Evolutionary conservation across 2,329 filamentous ascomycete genomes (phyloP), one percentile per base, ranked within the genome.

Genomic region (Diaporthe destruens): DNA sequence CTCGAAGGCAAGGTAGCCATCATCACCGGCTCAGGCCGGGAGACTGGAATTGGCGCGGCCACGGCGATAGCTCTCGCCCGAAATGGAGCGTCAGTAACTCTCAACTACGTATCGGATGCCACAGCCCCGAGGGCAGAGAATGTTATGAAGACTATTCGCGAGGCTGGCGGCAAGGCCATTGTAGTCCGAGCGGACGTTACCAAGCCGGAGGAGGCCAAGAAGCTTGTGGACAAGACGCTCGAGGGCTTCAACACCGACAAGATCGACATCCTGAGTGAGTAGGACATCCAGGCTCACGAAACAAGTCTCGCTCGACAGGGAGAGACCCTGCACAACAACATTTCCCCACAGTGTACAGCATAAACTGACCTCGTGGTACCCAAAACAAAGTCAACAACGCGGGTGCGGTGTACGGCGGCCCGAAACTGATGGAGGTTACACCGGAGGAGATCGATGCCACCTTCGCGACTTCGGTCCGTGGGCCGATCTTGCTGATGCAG

Each of bases 41-140:
- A 85, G 34, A 85, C 83, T 57, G 83, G 83, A 3, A 84, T 85
- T 12, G 84, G 84, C 6, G 84, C 84, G 4, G 83, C 78, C 20
- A 84, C 84, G 20, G 84, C 82, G n/a, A 68, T 69, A 0, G 79
- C 81, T 0, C 78, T 86, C 0, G 83, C 83, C 20, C 80, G 81
- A 6, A 84, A 84, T 73, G 84, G 84, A 9, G 84, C 84, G 3
- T 77, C 77, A 1, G 84, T 86, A 0, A 77, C 76, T 0, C 76
- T 86, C 71, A 81, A 85, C 77, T 80, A 84, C 69, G 79, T 84
- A 6, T 85, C 83, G 0, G 80, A 83, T 6, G 72, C 76, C 1
- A 77, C 79, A 0, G 76, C 72, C 0, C 25, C 75, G 0, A 77
- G 81, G 3, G 84, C 84, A 0, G 76, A 74, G 0, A 74, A 77